Base-by-base conservation (phyloP, 1,284 basidiomycete genomes). In the Laetiporus sulphureus region DNA sequence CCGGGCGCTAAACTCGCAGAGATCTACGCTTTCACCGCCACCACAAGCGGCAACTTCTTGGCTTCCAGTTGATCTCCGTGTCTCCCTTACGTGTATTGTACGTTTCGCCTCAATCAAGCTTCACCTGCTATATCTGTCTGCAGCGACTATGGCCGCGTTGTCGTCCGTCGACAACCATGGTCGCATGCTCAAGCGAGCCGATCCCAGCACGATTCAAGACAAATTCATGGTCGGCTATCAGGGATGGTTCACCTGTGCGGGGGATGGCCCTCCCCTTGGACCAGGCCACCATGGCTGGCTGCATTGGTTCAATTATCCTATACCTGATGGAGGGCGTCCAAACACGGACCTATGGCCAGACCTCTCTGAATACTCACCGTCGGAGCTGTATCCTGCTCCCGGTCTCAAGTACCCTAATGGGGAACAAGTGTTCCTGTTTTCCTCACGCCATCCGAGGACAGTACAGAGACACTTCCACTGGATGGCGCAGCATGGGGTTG, bases 171-270 rank as follows among this genome's bases (percentile, higher is more conserved):
- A 38, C 8, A 47, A 36, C 33, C 35, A 45, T 22, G 56, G 49
- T 19, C 56, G 49, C 39, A 44, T 42, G 1, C 51, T 60, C 18
- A 57, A 56, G 32, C 51, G 67, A 36, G 71, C 73, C 10, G 62
- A 75, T 50, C 65, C 75, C n/a, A 64, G 59, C 2, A 75, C 75
- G 3, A 74, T 78, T 27, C 81, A 86, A 45, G 75, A 86, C 63
- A 90, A 89, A 55, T 78, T 88, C 54, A 62, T 90, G 18, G 83
- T 88, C 0, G 86, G 86, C 20, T 89, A 90, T 56, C 86, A 89
- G 60, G 86, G 84, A 58, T 89, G 86, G 86, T 85, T 56, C 45
- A 80, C 60, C 21, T 62, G 60, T 39, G 47, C 54, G 18, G 59
- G 60, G 15, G 60, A 62, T 36, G 60, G 60, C 18, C 57, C 43